phyloP scores from a whole-genome alignment of 1,139 yeast species.

The Kluyveromyces sp. region DNA sequence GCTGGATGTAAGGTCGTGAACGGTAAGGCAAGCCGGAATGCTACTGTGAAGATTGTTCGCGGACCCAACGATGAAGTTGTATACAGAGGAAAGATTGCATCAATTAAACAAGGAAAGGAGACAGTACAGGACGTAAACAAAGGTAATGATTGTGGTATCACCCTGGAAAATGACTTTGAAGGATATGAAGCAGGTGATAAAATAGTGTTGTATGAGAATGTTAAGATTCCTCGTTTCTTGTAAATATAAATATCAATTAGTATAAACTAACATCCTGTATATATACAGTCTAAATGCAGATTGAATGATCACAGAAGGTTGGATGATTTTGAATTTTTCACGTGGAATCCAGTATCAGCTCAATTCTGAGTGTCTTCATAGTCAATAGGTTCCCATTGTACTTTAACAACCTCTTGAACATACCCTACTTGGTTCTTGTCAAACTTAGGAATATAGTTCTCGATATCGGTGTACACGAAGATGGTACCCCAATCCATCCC shows the following conservation, averaged over 20 bases:
- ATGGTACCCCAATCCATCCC: slow-evolving; percentile 99
- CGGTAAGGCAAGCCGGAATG: slow-evolving; percentile 58
- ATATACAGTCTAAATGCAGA: slow-evolving; percentile 2
- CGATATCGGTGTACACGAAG: slow-evolving; percentile 70
- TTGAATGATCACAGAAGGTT: slow-evolving; percentile 4
- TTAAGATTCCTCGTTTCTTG: slow-evolving; percentile 60
- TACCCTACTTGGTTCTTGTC: slow-evolving; percentile 70
- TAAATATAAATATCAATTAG: slow-evolving; percentile 25
- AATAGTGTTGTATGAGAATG: slow-evolving; percentile 67
- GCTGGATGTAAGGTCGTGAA: slow-evolving; percentile 85
- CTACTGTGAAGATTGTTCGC: slow-evolving; percentile 60
- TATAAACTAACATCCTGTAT: not conserved
- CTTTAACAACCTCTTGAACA: slow-evolving; percentile 86
- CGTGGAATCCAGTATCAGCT: not conserved
- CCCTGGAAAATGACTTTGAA: slow-evolving; percentile 61
- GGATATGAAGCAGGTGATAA: slow-evolving; percentile 69
- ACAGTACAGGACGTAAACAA: slow-evolving; percentile 72
- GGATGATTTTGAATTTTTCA: not conserved
- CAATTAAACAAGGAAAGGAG: slow-evolving; percentile 77
- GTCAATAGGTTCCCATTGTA: slow-evolving; percentile 72
- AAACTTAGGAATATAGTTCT: slow-evolving; percentile 57
- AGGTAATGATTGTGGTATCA: slow-evolving; percentile 86
- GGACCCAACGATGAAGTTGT: slow-evolving; percentile 40
- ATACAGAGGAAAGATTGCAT: slow-evolving; percentile 61
- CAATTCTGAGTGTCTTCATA: slow-evolving; percentile 1